Evolutionary conservation across 1,284 basidiomycete species (phyloP).

Genomic region (Ustilago curta): DNA sequence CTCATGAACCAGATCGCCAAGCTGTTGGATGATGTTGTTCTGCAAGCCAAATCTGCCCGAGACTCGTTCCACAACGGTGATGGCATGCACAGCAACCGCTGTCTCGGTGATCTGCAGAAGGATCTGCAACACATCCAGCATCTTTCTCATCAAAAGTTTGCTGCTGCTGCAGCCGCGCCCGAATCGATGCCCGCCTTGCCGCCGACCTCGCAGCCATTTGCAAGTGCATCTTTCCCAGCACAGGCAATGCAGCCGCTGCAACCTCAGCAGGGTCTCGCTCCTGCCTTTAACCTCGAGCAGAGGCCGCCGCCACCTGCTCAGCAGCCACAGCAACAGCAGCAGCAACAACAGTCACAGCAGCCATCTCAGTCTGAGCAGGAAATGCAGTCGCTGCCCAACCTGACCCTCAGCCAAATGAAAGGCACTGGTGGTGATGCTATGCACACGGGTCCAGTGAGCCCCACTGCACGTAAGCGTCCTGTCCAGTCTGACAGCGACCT

Average conservation of each 20-base stretch:
- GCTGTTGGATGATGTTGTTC: constrained; percentile 53
- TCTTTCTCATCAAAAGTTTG: constrained; percentile 53
- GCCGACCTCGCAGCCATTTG: constrained; percentile 14
- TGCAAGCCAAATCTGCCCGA: constrained; percentile 56
- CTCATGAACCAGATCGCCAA: constrained; percentile 55
- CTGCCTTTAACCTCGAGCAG: constrained; percentile 31
- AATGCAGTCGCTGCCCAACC: constrained; percentile 12
- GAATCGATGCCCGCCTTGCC: constrained; percentile 11
- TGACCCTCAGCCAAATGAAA: constrained; percentile 42
- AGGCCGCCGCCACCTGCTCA: neutral
- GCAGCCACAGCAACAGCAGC: constrained; percentile 22
- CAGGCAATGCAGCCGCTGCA: constrained; percentile 16
- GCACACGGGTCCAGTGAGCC: constrained; percentile 36
- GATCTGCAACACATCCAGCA: constrained; percentile 56
- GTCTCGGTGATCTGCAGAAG: constrained; percentile 57
- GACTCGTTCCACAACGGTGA: constrained; percentile 58
- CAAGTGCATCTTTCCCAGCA: constrained; percentile 14
- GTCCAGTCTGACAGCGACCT: constrained; percentile 44
- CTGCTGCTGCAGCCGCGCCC: constrained; percentile 13
- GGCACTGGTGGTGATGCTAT: constrained; percentile 8
- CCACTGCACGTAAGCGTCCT: constrained; percentile 45
- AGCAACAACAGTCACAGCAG: constrained; percentile 15
- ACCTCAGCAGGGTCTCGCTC: constrained; percentile 8
- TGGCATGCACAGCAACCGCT: constrained; percentile 53
- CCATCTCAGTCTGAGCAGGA: constrained; percentile 18